Evolutionary conservation across 78 protist genomes (phyloP), one percentile per base, ranked within the genome.

Genomic region (Dictyostelium purpureum): DNA sequence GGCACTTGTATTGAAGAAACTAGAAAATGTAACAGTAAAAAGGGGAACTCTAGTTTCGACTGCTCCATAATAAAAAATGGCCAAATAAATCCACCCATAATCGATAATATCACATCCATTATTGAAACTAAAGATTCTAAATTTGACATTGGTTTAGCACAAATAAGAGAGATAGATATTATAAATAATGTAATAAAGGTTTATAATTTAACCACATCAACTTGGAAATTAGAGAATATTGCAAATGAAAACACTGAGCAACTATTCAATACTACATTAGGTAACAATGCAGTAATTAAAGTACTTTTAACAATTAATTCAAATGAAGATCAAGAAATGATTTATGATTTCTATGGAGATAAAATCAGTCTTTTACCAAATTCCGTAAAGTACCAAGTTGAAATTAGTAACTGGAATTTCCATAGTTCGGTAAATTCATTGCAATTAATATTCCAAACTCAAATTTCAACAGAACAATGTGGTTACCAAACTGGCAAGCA

Each of bases 331-430:
- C 33, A 61, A 61, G 2, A 19, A 11, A 61, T 26, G 6, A 26
- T 51, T 21, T 77, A 57, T 65, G 28, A 40, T 42, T 77, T 77
- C 33, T 40, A 10, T 33, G 82, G 82, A 21, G 82, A 77, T 24
- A 6, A 51, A 12, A 40, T 77, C 31, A 9, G 21, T 16, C 5
- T 61, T 2, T 24, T n/a, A 1, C 37, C 42, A 6, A 77, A 77
- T 7, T 77, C 85, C 2, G 6, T 59, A 3, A 77, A 59, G 6
- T 77, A 77, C 26, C 4, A 35, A 26, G 16, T 77, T 24, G 45
- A 28, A 26, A 42, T 77, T 18, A 7, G 12, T 19, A 56, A 56
- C 19, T 56, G 31, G n/a, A 2, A 18, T 6, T 56, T 56, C 2
- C 9, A 24, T 24, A 2, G 37, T 24, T 19, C 2, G 10, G 11